Conservation (phyloP, 768 basidiomycete genomes). For the Cystobasidium tubakii region DNA sequence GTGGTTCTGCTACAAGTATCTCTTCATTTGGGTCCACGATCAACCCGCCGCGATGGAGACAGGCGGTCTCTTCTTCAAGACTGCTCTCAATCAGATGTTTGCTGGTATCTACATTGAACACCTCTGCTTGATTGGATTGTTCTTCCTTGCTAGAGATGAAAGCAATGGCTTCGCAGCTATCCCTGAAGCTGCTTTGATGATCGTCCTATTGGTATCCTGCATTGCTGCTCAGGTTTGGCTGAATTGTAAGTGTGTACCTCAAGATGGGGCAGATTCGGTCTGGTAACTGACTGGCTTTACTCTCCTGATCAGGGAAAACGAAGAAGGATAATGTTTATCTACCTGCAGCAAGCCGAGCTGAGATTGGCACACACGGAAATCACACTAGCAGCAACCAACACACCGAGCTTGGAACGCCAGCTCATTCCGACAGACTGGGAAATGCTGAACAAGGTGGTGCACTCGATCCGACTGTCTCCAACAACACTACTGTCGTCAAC, state of each 20-base stretch:
- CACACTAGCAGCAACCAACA: neutral
- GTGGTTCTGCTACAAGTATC: slow-evolving; percentile 53
- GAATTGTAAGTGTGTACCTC: slow-evolving; percentile 71
- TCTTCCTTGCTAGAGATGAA: slow-evolving; percentile 72
- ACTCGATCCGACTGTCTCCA: neutral
- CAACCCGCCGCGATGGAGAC: slow-evolving; percentile 43
- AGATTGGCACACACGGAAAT: neutral
- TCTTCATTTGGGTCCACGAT: slow-evolving; percentile 41
- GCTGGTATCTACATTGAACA: slow-evolving; percentile 89
- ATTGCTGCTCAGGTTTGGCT: slow-evolving; percentile 57
- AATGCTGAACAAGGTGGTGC: neutral
- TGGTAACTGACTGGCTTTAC: slow-evolving; percentile 46
- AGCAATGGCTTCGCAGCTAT: slow-evolving; percentile 57
- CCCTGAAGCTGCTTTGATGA: slow-evolving; percentile 68
- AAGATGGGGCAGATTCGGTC: too few species aligned
- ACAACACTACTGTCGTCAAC: slow-evolving; percentile 2
- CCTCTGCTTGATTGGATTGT: slow-evolving; percentile 70
- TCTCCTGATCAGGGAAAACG: slow-evolving; percentile 40
- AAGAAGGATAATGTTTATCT: slow-evolving; percentile 19
- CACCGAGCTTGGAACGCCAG: neutral
- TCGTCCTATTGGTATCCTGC: slow-evolving; percentile 63
- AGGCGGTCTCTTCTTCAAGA: slow-evolving; percentile 90
- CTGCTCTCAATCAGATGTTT: slow-evolving; percentile 85
- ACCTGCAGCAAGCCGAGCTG: neutral
- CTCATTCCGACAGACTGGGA: neutral